A percentile compares a stretch with the other conserved stretches of the same genome.
These are phyloP conservation scores for Silene latifolia DNA, from an alignment of 148 eudicot species.

Conservation along the genomic window DNA sequence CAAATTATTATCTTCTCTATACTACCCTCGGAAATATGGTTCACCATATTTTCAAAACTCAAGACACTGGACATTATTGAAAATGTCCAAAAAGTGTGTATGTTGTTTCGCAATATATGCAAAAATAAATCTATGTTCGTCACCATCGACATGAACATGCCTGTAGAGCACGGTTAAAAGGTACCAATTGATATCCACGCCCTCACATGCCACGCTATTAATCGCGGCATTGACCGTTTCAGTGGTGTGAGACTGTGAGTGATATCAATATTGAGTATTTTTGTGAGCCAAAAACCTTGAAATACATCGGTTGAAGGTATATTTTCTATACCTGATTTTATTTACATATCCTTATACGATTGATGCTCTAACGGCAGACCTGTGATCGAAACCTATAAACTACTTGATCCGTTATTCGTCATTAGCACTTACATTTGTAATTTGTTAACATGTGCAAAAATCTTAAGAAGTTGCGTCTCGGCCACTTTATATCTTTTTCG, in stretches of 20 bases:
- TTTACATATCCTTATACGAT: too few relatives aligned
- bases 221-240: conserved; percentile 25
- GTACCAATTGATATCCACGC: conserved; percentile 12
- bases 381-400: too few relatives aligned
- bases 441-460: conserved; percentile 40
- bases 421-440: too few relatives aligned
- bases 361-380: too few relatives aligned
- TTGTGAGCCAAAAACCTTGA: conserved; percentile 28
- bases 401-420: too few relatives aligned
- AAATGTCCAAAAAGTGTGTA: too few relatives aligned
- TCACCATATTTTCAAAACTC: too few relatives aligned
- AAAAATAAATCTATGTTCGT: too few relatives aligned
- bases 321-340: neutral
- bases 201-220: conserved; percentile 35
- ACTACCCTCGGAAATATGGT: too few relatives aligned
- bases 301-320: conserved; percentile 33
- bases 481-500: conserved; percentile 24
- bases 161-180: neutral
- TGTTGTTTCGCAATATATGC: too few relatives aligned
- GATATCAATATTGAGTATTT: conserved; percentile 27
- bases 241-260: neutral
- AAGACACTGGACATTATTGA: too few relatives aligned
- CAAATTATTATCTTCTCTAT: too few relatives aligned
- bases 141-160: conserved; percentile 28
- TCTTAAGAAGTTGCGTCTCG: conserved; percentile 47